phyloP scores from a whole-genome alignment of 2,329 filamentous ascomycete genomes.

The Fusarium abutilonis region DNA sequence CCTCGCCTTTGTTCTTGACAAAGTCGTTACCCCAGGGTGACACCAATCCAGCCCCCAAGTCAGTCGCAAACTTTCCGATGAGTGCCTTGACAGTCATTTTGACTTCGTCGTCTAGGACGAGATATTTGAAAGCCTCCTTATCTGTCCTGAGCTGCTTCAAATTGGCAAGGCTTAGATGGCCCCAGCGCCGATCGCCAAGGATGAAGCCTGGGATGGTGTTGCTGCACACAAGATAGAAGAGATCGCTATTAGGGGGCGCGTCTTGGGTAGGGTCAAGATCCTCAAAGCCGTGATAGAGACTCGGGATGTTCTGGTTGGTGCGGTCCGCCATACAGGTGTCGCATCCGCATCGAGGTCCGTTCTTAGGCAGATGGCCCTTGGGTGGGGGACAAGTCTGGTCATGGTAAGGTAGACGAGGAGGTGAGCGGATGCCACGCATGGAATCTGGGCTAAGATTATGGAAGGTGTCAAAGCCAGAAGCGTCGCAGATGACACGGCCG shows the following conservation, averaged over 20 bases:
- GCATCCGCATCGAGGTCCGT: constrained; percentile 56
- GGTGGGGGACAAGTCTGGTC: constrained; percentile 23
- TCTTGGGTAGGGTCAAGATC: constrained; percentile 52
- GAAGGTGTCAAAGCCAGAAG: constrained; percentile 54
- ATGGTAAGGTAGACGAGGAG: constrained; percentile 19
- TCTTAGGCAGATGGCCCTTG: constrained; percentile 54
- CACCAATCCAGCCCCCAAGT: constrained; percentile 50
- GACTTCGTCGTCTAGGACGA: constrained; percentile 60
- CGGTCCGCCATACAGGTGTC: constrained; percentile 46
- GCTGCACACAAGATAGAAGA: constrained; percentile 57
- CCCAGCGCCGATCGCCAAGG: constrained; percentile 57
- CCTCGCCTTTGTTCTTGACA: constrained; percentile 61
- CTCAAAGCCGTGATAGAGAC: constrained; percentile 53
- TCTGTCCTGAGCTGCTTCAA: constrained; percentile 56
- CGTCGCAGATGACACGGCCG: constrained; percentile 57
- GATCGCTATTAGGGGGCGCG: constrained; percentile 52
- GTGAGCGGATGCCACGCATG: constrained; percentile 14
- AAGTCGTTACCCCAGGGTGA: constrained; percentile 59
- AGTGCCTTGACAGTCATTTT: constrained; percentile 59
- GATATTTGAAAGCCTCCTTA: constrained; percentile 60
- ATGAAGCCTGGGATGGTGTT: constrained; percentile 60
- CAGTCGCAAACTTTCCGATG: constrained; percentile 58
- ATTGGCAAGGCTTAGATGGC: constrained; percentile 53
- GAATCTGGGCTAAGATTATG: constrained; percentile 43
- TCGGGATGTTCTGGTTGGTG: constrained; percentile 41